Evolutionary conservation across 805 yeast genomes (phyloP).

Genomic region (Sporopachydermia quercuum): DNA sequence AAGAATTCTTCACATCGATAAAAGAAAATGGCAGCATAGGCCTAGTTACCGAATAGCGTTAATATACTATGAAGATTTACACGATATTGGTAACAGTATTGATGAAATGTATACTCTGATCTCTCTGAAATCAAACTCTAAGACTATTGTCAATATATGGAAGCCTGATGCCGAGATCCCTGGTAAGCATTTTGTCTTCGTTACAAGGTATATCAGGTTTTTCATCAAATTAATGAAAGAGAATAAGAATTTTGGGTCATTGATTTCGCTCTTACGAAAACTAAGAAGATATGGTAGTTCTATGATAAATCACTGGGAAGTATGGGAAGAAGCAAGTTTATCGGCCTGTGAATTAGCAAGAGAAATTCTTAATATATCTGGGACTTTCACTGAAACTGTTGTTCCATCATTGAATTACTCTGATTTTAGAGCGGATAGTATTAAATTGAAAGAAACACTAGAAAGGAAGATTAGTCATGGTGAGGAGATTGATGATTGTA

Average conservation of each 20-base stretch:
- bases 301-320: constrained; percentile 46
- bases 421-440: constrained; percentile 26
- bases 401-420: constrained; percentile 30
- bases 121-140: constrained; percentile 48
- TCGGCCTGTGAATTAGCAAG: constrained; percentile 38
- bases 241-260: constrained; percentile 39
- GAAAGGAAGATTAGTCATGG: constrained; percentile 24
- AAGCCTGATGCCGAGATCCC: constrained; percentile 85
- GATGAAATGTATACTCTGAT: constrained; percentile 51
- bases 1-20: constrained; percentile 43
- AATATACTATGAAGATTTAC: constrained; percentile 39
- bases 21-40: constrained; percentile 84
- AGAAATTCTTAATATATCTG: constrained; percentile 25
- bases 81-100: constrained; percentile 38
- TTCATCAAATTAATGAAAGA: constrained; percentile 40
- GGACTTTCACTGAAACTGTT: constrained; percentile 34
- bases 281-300: constrained; percentile 67
- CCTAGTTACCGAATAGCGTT: constrained; percentile 62
- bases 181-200: constrained; percentile 81
- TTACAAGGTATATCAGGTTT: constrained; percentile 51
- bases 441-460: constrained; percentile 17
- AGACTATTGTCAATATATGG: constrained; percentile 77
- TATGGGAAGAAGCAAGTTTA: constrained; percentile 52
- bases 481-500: constrained; percentile 7
- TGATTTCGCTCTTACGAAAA: constrained; percentile 51